Percentiles rank a stretch among this genome's conserved stretches.
phyloP scores from a whole-genome alignment of 495 filamentous ascomycete genomes.

The Hypomontagnella submonticulosa region DNA sequence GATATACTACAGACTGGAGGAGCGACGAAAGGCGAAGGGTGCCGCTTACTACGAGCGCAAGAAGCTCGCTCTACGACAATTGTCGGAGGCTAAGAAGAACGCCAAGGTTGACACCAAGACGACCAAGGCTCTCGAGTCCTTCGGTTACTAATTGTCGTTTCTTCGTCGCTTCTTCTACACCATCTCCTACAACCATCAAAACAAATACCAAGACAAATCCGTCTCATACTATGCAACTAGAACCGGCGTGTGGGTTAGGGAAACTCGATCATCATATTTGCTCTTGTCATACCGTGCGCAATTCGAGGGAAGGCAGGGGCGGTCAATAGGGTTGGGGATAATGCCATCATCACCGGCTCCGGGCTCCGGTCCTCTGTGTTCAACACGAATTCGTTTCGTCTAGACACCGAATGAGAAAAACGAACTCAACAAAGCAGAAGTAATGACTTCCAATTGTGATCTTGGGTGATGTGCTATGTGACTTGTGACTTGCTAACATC shows the following conservation, averaged over 20 bases:
- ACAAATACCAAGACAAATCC: conserved; percentile 45
- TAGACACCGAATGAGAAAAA: conserved; percentile 52
- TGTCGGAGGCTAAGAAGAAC: conserved; percentile 89
- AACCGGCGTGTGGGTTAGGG: conserved; percentile 50
- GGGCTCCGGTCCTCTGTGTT: conserved; percentile 50
- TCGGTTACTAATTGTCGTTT: conserved; percentile 61
- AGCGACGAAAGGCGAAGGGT: conserved; percentile 98
- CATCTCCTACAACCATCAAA: conserved; percentile 45
- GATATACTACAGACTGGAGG: conserved; percentile 80
- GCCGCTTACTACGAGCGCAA: conserved; percentile 99
- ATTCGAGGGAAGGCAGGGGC: conserved; percentile 47
- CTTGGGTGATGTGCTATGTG: conserved; percentile 11
- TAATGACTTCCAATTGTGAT: neutral
- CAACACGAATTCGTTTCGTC: conserved; percentile 48
- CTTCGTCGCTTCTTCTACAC: conserved; percentile 42
- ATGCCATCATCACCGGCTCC: no score
- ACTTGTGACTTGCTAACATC: neutral
- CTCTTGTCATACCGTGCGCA: conserved; percentile 46
- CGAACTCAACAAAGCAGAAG: conserved; percentile 32
- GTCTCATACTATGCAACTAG: conserved; percentile 49
- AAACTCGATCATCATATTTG: conserved; percentile 51
- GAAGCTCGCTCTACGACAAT: conserved; percentile 90
- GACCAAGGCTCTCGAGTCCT: conserved; percentile 63
- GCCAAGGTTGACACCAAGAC: conserved; percentile 82
- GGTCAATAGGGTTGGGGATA: conserved; percentile 46